phyloP scores from a whole-genome alignment of 2,329 filamentous ascomycete genomes.

The Fusarium sp. region DNA sequence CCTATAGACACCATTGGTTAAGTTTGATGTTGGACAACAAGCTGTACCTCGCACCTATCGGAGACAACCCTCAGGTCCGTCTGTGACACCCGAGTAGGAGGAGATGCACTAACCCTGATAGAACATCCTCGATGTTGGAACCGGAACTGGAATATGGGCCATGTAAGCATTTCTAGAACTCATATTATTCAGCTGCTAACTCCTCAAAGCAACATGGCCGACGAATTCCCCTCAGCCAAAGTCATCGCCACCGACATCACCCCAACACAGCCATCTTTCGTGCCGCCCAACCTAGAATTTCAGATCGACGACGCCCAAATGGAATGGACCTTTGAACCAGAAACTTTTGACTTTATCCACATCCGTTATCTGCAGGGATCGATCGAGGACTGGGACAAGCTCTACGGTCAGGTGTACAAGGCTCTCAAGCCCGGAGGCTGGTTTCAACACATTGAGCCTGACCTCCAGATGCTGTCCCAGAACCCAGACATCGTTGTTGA shows the following conservation, averaged over 20 bases:
- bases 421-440: conserved; percentile 40
- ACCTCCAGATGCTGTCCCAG: conserved; percentile 33
- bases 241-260: conserved; percentile 39
- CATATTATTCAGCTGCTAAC: fast-evolving
- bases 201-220: conserved; percentile 29
- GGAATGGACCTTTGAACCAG: conserved; percentile 57
- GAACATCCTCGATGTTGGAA: conserved; percentile 37
- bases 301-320: conserved; percentile 51
- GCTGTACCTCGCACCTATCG: conserved; percentile 35
- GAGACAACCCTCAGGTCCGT: conserved; percentile 28
- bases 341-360: conserved; percentile 49
- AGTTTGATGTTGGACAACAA: conserved; percentile 36
- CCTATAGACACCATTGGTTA: conserved; percentile 36
- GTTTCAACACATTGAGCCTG: conserved; percentile 43
- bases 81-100: fast-evolving
- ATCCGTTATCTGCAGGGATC: conserved; percentile 45
- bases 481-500: conserved; percentile 14
- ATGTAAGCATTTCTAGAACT: conserved; percentile 12
- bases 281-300: conserved; percentile 52
- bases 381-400: conserved; percentile 46
- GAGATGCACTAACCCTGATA: background rate
- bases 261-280: conserved; percentile 35
- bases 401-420: conserved; percentile 33
- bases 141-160: conserved; percentile 40
- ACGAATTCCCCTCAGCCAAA: conserved; percentile 36